A percentile compares a stretch with the other conserved stretches of the same genome.
phyloP scores from a whole-genome alignment of 768 basidiomycete genomes.

The Leccinum subtestaceum region DNA sequence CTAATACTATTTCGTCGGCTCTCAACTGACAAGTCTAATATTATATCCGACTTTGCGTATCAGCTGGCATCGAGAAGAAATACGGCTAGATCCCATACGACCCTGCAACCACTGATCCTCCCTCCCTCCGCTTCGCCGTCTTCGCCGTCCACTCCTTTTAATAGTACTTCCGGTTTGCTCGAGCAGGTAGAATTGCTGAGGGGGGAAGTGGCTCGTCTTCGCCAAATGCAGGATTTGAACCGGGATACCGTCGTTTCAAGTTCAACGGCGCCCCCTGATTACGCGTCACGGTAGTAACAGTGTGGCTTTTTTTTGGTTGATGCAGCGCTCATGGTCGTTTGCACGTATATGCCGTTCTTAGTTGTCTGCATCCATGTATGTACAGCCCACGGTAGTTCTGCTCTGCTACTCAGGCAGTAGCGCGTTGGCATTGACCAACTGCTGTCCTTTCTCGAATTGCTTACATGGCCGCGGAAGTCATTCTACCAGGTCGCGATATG shows the following conservation, averaged over 20 bases:
- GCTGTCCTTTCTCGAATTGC: too few species aligned
- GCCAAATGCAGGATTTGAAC: not conserved
- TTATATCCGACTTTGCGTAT: not conserved
- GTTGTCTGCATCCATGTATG: too few species aligned
- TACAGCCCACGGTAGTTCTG: too few species aligned
- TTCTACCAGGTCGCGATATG: too few species aligned
- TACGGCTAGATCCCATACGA: not conserved
- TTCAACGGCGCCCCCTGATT: not conserved
- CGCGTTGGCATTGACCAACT: too few species aligned
- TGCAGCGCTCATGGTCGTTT: too few species aligned
- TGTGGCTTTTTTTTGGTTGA: too few species aligned
- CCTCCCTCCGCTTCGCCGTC: not conserved
- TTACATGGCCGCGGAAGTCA: too few species aligned
- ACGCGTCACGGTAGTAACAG: not conserved
- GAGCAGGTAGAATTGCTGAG: constrained; percentile 7
- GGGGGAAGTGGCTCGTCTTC: constrained; percentile 13
- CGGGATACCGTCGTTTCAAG: not conserved
- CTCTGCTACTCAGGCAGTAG: too few species aligned
- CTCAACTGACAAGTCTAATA: not conserved
- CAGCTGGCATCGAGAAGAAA: not conserved
- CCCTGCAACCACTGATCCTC: not conserved
- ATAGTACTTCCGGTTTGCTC: not conserved
- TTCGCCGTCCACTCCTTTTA: not conserved
- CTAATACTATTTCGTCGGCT: not conserved
- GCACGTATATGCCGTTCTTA: too few species aligned